These are phyloP conservation scores for Sporothrix dimorphospora DNA, from an alignment of 2,329 filamentous ascomycete genomes.

Conservation along the genomic window DNA sequence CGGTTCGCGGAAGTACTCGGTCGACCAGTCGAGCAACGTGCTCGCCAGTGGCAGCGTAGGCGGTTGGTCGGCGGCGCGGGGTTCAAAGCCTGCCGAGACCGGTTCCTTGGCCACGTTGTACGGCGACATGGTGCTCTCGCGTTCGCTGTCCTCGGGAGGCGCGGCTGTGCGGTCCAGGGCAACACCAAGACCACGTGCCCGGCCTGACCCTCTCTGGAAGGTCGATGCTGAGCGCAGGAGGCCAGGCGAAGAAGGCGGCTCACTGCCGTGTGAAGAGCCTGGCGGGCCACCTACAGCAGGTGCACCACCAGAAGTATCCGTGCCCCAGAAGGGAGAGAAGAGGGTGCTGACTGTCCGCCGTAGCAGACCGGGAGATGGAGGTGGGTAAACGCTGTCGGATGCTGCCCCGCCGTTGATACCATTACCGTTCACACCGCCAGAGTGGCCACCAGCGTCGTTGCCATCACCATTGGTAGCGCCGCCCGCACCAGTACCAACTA, in stretches of 20 bases:
- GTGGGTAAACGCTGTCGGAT: slow-evolving; percentile 45
- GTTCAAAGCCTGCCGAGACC: slow-evolving; percentile 73
- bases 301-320: slow-evolving; percentile 40
- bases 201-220: slow-evolving; percentile 29
- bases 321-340: slow-evolving; percentile 60
- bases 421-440: neutral
- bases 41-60: slow-evolving; percentile 77
- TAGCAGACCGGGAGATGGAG: slow-evolving; percentile 60
- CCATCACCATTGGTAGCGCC: neutral
- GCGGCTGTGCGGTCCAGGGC: slow-evolving; percentile 49
- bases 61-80: slow-evolving; percentile 60
- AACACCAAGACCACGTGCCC: slow-evolving; percentile 10
- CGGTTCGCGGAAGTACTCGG: slow-evolving; percentile 95
- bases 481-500: slow-evolving; percentile 40
- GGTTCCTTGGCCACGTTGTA: slow-evolving; percentile 80
- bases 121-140: slow-evolving; percentile 64
- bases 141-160: slow-evolving; percentile 76
- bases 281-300: slow-evolving; percentile 17
- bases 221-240: slow-evolving; percentile 44
- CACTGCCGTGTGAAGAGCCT: slow-evolving; percentile 23
- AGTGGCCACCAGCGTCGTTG: neutral
- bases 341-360: slow-evolving; percentile 67
- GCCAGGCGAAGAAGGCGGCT: slow-evolving; percentile 38
- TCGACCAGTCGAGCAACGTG: slow-evolving; percentile 91
- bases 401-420: slow-evolving; percentile 30